Conservation (phyloP, 306 rosid species). For the Betula pendula region DNA sequence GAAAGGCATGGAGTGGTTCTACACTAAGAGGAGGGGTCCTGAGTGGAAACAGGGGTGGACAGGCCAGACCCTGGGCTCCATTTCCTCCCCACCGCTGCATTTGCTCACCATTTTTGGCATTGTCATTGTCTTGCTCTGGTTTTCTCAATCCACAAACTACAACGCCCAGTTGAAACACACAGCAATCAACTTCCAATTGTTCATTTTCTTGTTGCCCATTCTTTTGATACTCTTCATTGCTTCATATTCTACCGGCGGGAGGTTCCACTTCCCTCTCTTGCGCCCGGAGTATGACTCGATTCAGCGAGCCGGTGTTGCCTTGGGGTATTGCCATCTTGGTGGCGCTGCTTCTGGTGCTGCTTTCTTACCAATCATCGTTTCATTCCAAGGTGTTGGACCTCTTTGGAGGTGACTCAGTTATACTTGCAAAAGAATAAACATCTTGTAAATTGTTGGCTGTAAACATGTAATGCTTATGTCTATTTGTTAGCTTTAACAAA, state of each 20-base stretch:
- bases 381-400: conserved; percentile 56
- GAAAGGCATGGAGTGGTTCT: conserved; percentile 58
- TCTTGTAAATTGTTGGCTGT: background rate
- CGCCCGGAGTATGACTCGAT: conserved; percentile 9
- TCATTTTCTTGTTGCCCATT: conserved; percentile 52
- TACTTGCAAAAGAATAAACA: background rate
- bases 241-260: conserved; percentile 40
- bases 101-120: conserved; percentile 62
- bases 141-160: conserved; percentile 51
- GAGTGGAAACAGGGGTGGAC: conserved; percentile 68
- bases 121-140: conserved; percentile 59
- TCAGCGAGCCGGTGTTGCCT: conserved; percentile 35
- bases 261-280: conserved; percentile 32
- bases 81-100: conserved; percentile 61
- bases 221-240: conserved; percentile 45
- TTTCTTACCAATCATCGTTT: conserved; percentile 44
- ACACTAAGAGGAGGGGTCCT: conserved; percentile 59
- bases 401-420: conserved; percentile 31
- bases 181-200: conserved; percentile 45
- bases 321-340: conserved; percentile 51
- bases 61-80: conserved; percentile 47
- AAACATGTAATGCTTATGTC: background rate
- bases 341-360: conserved; percentile 41
- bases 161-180: conserved; percentile 43
- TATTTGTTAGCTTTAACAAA: too few species aligned